Conservation (phyloP, 257 asterid genomes). For the Rehmannia glutinosa region DNA sequence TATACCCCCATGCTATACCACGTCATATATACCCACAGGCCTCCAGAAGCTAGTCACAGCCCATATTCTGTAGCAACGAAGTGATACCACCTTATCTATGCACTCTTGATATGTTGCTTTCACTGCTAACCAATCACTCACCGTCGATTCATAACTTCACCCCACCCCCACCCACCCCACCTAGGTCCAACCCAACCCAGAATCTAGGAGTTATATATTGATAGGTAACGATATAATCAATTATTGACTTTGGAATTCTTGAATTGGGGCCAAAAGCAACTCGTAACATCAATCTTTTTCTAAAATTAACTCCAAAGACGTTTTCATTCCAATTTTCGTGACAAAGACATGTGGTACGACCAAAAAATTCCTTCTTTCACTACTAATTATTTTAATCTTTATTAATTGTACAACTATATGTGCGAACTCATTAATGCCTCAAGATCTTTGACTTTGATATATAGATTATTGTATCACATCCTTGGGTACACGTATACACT, state of each 20-base stretch:
- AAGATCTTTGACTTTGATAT: slow-evolving; percentile 6
- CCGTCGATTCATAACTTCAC: not conserved
- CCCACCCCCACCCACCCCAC: not conserved
- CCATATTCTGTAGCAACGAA: slow-evolving; percentile 2
- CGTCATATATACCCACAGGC: not conserved
- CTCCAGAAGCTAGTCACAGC: not conserved
- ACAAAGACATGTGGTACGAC: slow-evolving; percentile 17
- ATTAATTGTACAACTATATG: slow-evolving; percentile 4
- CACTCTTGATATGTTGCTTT: slow-evolving; percentile 8
- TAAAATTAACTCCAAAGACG: not conserved
- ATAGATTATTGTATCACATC: not conserved
- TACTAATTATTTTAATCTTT: not conserved
- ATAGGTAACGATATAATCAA: not conserved
- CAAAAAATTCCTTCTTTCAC: slow-evolving; percentile 1
- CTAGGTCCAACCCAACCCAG: too few relatives aligned
- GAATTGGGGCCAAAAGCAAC: slow-evolving; percentile 20
- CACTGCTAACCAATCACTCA: not conserved
- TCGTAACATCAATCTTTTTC: slow-evolving; percentile 19
- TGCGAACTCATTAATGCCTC: slow-evolving; percentile 4
- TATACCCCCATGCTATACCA: not conserved
- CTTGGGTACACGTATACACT: not conserved
- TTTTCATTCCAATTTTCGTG: slow-evolving; percentile 14
- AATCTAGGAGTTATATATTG: not conserved
- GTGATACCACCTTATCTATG: slow-evolving; percentile 12
- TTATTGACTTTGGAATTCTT: slow-evolving; percentile 1